Evolutionary conservation across 768 basidiomycete genomes (phyloP).

Genomic region (Lepiota brunneoincarnata): DNA sequence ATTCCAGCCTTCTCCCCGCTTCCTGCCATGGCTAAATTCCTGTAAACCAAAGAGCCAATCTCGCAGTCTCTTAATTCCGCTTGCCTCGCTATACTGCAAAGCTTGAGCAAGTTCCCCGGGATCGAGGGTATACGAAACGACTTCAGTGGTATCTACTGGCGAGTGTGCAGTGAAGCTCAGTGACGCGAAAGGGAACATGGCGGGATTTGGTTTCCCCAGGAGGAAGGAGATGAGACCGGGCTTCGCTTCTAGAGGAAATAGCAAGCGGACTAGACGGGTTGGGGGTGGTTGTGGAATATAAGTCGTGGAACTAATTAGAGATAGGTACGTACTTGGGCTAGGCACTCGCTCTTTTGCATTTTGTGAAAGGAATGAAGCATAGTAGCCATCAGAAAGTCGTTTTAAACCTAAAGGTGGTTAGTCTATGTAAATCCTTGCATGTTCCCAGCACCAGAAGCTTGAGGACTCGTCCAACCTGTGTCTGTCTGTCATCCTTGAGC

Average conservation of each 20-base stretch:
- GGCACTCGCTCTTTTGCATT: constrained; percentile 60
- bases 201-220: constrained; percentile 88
- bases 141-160: constrained; percentile 40
- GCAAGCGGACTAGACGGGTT: constrained; percentile 50
- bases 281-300: too few relatives aligned
- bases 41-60: constrained; percentile 77
- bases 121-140: constrained; percentile 52
- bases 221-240: constrained; percentile 81
- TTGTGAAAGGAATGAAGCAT: constrained; percentile 58
- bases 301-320: background rate
- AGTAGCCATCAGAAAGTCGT: constrained; percentile 50
- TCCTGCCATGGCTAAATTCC: constrained; percentile 62
- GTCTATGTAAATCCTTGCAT: too few relatives aligned
- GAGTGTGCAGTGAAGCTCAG: constrained; percentile 64
- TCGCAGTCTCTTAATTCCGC: constrained; percentile 60
- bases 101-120: constrained; percentile 59
- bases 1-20: constrained; percentile 64
- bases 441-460: too few relatives aligned
- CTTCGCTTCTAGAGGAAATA: constrained; percentile 75
- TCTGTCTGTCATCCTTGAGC: too few relatives aligned
- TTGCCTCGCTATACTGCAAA: constrained; percentile 76
- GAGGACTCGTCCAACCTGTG: too few relatives aligned
- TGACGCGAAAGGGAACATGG: constrained; percentile 89
- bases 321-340: constrained; percentile 51
- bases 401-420: constrained; percentile 20